These are phyloP conservation scores for Aspergillus incahuasiensis DNA, from an alignment of 495 filamentous ascomycete species.

Conservation along the genomic window DNA sequence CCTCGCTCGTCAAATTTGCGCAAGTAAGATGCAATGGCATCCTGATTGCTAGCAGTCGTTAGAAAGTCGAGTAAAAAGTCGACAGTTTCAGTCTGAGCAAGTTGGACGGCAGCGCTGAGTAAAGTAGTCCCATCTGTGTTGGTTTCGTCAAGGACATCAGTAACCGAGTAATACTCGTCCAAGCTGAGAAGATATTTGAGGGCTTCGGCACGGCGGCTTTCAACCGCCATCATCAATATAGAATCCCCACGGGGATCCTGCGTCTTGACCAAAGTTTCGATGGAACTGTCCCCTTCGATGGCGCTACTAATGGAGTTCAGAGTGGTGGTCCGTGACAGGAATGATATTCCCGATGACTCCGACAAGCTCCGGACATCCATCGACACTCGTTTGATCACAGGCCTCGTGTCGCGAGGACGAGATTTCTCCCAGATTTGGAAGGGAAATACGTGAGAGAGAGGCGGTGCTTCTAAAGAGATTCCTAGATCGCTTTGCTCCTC, in stretches of 20 bases:
- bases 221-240: conserved; percentile 93
- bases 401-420: conserved; percentile 42
- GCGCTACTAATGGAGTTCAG: conserved; percentile 65
- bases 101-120: conserved; percentile 89
- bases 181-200: conserved; percentile 76
- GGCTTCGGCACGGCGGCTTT: conserved; percentile 63
- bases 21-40: conserved; percentile 60
- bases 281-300: conserved; percentile 80
- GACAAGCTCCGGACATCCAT: conserved; percentile 87
- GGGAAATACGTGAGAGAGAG: conserved; percentile 83
- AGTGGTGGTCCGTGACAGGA: conserved; percentile 69
- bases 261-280: conserved; percentile 75
- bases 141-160: conserved; percentile 70
- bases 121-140: conserved; percentile 88
- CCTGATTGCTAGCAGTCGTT: conserved; percentile 46
- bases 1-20: conserved; percentile 74
- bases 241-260: conserved; percentile 80
- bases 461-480: conserved; percentile 50
- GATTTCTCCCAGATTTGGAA: conserved; percentile 60
- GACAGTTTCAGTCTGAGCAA: conserved; percentile 69
- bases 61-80: conserved; percentile 69
- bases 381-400: conserved; percentile 67
- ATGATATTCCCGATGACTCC: conserved; percentile 75
- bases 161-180: conserved; percentile 63
- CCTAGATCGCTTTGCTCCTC: conserved; percentile 27